Conservation (phyloP, 169 alveolate genomes). For the Babesia bigemina region DNA sequence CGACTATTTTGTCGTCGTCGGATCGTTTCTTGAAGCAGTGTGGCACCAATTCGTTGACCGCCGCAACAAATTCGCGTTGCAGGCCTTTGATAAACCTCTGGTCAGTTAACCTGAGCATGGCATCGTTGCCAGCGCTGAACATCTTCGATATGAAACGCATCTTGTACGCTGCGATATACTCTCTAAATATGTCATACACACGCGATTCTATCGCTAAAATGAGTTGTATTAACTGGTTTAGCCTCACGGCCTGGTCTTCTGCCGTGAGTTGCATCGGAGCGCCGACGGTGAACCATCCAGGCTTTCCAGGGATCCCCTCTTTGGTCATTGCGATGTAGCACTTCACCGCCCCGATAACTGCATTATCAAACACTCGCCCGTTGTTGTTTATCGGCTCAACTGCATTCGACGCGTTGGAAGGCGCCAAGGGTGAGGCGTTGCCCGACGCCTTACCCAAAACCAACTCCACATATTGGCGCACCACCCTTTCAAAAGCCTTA, state of each 20-base stretch:
- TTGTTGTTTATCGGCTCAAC: background rate
- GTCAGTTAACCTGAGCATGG: conserved; percentile 22
- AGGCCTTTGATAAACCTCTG: conserved; percentile 1
- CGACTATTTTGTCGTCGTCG: background rate
- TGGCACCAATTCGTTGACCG: conserved; percentile 29
- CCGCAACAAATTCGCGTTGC: conserved; percentile 18
- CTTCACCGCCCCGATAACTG: conserved; percentile 23
- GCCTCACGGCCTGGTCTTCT: conserved; percentile 3
- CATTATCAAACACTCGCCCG: conserved; percentile 23
- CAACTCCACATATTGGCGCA: background rate
- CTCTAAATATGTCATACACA: conserved; percentile 1
- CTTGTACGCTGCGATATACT: conserved; percentile 33
- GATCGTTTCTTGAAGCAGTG: background rate
- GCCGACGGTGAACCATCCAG: conserved; percentile 12
- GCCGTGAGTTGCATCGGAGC: background rate
- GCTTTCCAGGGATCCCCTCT: background rate
- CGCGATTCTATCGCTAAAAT: background rate
- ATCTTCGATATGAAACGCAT: conserved; percentile 22
- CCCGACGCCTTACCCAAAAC: background rate
- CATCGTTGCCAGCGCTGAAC: conserved; percentile 9
- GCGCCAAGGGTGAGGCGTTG: background rate
- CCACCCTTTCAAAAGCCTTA: background rate
- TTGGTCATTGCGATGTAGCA: conserved; percentile 39
- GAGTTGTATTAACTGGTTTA: conserved; percentile 2
- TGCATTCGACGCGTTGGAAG: background rate